Evolutionary conservation across 208 protist species (phyloP), one percentile per base, ranked within the genome.

Genomic region (Trypanosoma cruzi): DNA sequence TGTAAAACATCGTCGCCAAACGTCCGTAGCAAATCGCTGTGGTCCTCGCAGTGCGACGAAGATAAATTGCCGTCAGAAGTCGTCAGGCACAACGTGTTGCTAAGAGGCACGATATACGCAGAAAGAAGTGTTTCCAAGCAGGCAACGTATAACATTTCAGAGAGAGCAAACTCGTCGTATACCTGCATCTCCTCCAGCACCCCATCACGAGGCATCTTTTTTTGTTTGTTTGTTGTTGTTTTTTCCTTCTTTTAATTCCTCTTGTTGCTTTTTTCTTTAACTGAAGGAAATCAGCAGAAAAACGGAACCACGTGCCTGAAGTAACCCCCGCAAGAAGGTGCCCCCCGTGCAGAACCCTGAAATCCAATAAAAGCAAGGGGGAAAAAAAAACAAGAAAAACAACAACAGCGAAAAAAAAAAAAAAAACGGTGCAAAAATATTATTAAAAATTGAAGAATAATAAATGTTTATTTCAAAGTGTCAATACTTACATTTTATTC

Each of bases 91-190:
- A 49, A 3, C 4, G 31, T 61, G 50, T 75, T 75, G 37, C 58
- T 75, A 36, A 75, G 61, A 54, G 69, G 69, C 36, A 55, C 31
- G 49, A 75, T 57, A 22, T 75, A 75, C 26, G 61, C 69, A 31
- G 52, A 63, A 13, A 65, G 28, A 28, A 75, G 53, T 8, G 50
- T 50, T 32, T 75, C 53, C 20, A 75, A 22, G 24, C 36, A 64
- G 4, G 60, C 69, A 24, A 61, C 31, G 44, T 75, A 75, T n/a
- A 61, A 36, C 10, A 29, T 40, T 37, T 75, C 61, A 28, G 37
- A 63, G 7, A 64, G 28, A 32, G 55, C 20, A 46, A 68, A 61
- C 26, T 61, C 60, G 18, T 37, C 40, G 2, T 29, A 13, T 4
- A 57, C 26, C 1, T 37, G 14, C 18, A 10, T 37, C 42, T 44